Evolutionary conservation across 2,329 filamentous ascomycete species (phyloP).

Genomic region (Stylonectria norvegica): DNA sequence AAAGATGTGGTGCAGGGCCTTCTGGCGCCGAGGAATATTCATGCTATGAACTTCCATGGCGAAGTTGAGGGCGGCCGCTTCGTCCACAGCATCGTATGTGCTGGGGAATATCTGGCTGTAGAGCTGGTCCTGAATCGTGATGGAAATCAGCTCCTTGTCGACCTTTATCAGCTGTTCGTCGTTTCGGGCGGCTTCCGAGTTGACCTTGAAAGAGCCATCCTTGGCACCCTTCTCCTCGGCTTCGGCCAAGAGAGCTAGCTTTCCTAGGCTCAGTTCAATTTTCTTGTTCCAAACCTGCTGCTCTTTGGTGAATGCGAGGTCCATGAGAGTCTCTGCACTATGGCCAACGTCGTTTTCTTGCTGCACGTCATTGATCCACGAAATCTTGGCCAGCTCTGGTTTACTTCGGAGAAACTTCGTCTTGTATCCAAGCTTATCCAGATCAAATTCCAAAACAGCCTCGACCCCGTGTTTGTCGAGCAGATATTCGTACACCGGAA

Average conservation of each 20-base stretch:
- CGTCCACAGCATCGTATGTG: slow-evolving; percentile 71
- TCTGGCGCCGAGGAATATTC: slow-evolving; percentile 55
- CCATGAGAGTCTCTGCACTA: slow-evolving; percentile 68
- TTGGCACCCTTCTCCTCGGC: slow-evolving; percentile 34
- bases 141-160: slow-evolving; percentile 63
- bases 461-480: slow-evolving; percentile 65
- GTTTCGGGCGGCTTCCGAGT: slow-evolving; percentile 34
- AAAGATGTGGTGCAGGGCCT: slow-evolving; percentile 67
- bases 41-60: slow-evolving; percentile 65
- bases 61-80: slow-evolving; percentile 71
- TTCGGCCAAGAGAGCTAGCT: slow-evolving; percentile 71
- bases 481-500: slow-evolving; percentile 76
- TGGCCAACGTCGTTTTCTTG: slow-evolving; percentile 70
- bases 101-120: slow-evolving; percentile 67
- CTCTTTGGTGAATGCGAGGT: slow-evolving; percentile 68
- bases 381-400: slow-evolving; percentile 69
- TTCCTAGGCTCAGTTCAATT: slow-evolving; percentile 84
- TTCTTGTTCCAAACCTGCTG: slow-evolving; percentile 88
- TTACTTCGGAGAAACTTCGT: slow-evolving; percentile 75
- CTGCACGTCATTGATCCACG: slow-evolving; percentile 92
- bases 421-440: slow-evolving; percentile 66
- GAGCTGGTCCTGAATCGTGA: slow-evolving; percentile 75
- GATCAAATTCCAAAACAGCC: slow-evolving; percentile 66
- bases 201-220: slow-evolving; percentile 37
- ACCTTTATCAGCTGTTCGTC: slow-evolving; percentile 50